phyloP scores from a whole-genome alignment of 2,329 filamentous ascomycete species.

The Colletotrichum gigasporum region DNA sequence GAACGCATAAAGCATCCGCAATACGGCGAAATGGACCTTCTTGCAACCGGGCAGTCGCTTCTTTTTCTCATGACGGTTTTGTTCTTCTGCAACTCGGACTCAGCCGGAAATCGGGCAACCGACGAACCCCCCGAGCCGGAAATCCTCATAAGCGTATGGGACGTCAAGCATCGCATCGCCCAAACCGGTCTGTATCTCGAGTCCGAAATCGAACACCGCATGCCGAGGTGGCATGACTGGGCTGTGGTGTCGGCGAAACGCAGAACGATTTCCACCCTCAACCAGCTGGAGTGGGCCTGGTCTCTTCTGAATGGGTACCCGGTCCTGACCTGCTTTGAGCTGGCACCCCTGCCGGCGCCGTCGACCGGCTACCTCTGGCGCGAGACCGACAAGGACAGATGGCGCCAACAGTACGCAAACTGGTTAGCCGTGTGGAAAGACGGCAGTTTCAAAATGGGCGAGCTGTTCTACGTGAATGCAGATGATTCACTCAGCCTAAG shows the following conservation, averaged over 20 bases:
- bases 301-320: constrained; percentile 32
- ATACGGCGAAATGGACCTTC: constrained; percentile 9
- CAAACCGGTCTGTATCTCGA: constrained; percentile 27
- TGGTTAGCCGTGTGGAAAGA: constrained; percentile 30
- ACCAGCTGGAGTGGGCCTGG: constrained; percentile 34
- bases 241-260: constrained; percentile 32
- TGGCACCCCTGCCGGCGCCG: constrained; percentile 31
- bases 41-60: constrained; percentile 23
- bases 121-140: not conserved
- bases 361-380: constrained; percentile 26
- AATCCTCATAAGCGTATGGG: constrained; percentile 31
- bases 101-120: not conserved
- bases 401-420: constrained; percentile 10
- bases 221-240: constrained; percentile 31
- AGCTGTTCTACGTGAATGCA: constrained; percentile 30
- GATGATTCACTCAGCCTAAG: constrained; percentile 3
- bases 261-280: constrained; percentile 28
- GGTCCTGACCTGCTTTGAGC: constrained; percentile 33
- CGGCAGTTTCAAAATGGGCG: constrained; percentile 28
- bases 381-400: constrained; percentile 10
- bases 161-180: constrained; percentile 28
- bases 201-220: constrained; percentile 7
- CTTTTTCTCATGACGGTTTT: constrained; percentile 20
- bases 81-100: constrained; percentile 1
- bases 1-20: not conserved